These are phyloP conservation scores for Prunus davidiana DNA, from an alignment of 306 rosid species.

Conservation along the genomic window DNA sequence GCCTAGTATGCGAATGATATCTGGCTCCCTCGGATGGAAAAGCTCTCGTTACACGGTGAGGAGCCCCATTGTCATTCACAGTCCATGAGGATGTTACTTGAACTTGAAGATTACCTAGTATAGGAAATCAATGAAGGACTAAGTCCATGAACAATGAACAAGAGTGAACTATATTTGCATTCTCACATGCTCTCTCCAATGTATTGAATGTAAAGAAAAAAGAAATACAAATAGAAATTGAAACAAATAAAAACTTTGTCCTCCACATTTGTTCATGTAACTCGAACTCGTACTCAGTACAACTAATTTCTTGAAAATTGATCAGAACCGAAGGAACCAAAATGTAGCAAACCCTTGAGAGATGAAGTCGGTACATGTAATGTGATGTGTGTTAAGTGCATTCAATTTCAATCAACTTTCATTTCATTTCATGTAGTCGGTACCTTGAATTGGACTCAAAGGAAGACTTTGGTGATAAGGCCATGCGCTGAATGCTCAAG, in stretches of 20 bases:
- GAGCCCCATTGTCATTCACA: slow-evolving; percentile 71
- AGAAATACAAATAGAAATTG: not conserved
- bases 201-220: not conserved
- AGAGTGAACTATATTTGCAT: not conserved
- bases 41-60: slow-evolving; percentile 47
- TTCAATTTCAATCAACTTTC: not conserved
- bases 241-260: not conserved
- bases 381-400: not conserved
- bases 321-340: too few relatives aligned
- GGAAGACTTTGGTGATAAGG: slow-evolving; percentile 9
- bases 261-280: not conserved
- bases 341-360: too few relatives aligned
- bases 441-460: slow-evolving; percentile 37
- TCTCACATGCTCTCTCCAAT: not conserved
- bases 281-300: not conserved
- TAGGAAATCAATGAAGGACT: not conserved
- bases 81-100: slow-evolving; percentile 15
- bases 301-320: too few relatives aligned
- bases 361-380: too few relatives aligned
- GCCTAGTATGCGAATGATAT: slow-evolving; percentile 36
- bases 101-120: not conserved
- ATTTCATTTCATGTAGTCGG: not conserved
- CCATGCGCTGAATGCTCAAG: not conserved
- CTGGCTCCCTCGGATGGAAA: slow-evolving; percentile 67
- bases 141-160: too few relatives aligned